phyloP scores from a whole-genome alignment of 1,284 basidiomycete genomes.

The Microstroma glucosiphilum region DNA sequence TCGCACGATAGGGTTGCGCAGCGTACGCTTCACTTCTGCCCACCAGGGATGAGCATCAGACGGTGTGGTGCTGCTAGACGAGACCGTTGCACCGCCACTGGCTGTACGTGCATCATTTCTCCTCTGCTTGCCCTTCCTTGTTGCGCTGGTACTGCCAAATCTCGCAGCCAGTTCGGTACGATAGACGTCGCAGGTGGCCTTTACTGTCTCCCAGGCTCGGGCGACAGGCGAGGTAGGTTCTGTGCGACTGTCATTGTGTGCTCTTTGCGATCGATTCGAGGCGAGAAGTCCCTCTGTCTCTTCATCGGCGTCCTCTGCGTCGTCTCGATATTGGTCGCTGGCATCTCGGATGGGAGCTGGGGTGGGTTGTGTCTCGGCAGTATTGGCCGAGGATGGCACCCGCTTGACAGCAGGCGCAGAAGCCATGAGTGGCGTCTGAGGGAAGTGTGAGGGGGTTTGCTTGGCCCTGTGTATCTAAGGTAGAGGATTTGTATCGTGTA shows the following conservation, averaged over 20 bases:
- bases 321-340: neutral
- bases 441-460: too few species aligned
- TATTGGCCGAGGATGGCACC: neutral
- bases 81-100: neutral
- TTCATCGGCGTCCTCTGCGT: neutral
- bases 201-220: neutral
- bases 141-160: neutral
- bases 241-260: neutral
- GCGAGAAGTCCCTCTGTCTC: neutral
- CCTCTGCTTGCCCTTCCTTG: neutral
- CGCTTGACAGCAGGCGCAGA: neutral
- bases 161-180: slow-evolving; percentile 3
- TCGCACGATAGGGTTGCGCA: neutral
- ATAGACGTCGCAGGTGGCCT: slow-evolving; percentile 1
- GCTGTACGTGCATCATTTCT: neutral
- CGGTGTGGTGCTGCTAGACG: neutral
- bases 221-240: neutral
- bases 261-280: neutral
- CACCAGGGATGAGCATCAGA: neutral
- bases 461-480: too few species aligned
- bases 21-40: too few species aligned
- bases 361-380: neutral
- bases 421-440: slow-evolving; percentile 2
- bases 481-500: too few species aligned
- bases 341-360: neutral